A percentile compares a stretch with the other conserved stretches of the same genome.
Conservation (phyloP, 768 basidiomycete species). For the Lentinula aciculospora region DNA sequence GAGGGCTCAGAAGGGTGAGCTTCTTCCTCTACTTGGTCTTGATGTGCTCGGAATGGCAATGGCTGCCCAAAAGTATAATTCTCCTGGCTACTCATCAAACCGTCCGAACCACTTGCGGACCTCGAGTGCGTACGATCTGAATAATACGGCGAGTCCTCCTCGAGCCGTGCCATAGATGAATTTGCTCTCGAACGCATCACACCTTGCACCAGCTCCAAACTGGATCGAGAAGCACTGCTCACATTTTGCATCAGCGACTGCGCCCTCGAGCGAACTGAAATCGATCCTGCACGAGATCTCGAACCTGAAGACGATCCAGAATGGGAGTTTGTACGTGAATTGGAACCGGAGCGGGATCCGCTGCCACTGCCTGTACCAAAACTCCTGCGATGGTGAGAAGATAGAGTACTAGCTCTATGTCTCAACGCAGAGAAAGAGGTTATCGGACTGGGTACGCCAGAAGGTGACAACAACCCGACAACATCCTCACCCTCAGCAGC, state of each 20-base stretch:
- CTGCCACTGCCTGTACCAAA: conserved; percentile 24
- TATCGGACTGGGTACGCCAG: conserved; percentile 40
- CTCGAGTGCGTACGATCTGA: conserved; percentile 39
- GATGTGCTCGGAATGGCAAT: conserved; percentile 32
- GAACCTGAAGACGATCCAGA: conserved; percentile 34
- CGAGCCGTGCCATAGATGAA: conserved; percentile 66
- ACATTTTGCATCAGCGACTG: conserved; percentile 66
- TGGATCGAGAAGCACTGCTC: conserved; percentile 54
- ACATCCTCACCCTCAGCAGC: conserved; percentile 60
- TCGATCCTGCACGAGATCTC: conserved; percentile 40
- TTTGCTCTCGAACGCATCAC: conserved; percentile 49
- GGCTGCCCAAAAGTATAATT: conserved; percentile 75
- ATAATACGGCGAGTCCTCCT: conserved; percentile 39
- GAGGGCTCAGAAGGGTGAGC: not conserved
- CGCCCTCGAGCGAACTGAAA: conserved; percentile 51
- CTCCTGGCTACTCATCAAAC: conserved; percentile 45
- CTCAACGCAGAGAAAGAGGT: conserved; percentile 39
- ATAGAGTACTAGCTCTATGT: conserved; percentile 30
- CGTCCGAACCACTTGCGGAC: conserved; percentile 47
- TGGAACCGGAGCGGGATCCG: conserved; percentile 13
- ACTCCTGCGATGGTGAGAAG: conserved; percentile 23
- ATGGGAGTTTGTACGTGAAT: conserved; percentile 23
- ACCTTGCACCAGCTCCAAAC: conserved; percentile 48
- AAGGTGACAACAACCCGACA: conserved; percentile 45
- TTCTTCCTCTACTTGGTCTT: conserved; percentile 16